Percentiles rank a stretch among this genome's conserved stretches.
Evolutionary conservation across 2,329 filamentous ascomycete species (phyloP).

Genomic region (Cladosporium oxysporum): DNA sequence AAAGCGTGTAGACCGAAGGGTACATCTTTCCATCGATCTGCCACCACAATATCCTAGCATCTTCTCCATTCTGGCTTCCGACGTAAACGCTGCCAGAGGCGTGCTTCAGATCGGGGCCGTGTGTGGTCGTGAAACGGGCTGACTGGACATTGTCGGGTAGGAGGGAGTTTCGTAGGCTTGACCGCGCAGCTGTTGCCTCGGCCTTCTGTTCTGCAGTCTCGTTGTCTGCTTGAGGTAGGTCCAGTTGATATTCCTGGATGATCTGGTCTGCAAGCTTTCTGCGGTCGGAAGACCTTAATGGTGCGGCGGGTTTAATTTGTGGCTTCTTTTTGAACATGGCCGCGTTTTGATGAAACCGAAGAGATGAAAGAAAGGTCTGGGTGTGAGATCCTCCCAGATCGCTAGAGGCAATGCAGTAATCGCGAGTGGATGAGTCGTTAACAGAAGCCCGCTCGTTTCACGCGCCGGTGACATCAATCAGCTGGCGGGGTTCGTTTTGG

Average conservation of each 20-base stretch:
- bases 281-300: constrained; percentile 67
- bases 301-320: constrained; percentile 65
- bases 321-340: constrained; percentile 44
- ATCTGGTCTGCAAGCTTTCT: constrained; percentile 68
- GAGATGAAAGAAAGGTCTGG: not conserved
- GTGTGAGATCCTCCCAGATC: not conserved
- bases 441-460: not conserved
- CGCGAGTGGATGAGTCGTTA: constrained; percentile 3
- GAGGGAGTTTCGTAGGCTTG: constrained; percentile 58
- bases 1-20: constrained; percentile 64
- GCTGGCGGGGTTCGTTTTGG: not conserved
- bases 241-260: constrained; percentile 61
- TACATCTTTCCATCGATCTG: constrained; percentile 60
- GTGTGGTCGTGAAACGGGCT: constrained; percentile 66
- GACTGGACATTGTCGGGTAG: constrained; percentile 64
- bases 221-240: constrained; percentile 31
- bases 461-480: constrained; percentile 2
- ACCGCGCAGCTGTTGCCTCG: constrained; percentile 48
- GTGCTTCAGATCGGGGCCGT: constrained; percentile 61
- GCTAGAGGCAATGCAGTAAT: not conserved
- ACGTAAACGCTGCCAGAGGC: constrained; percentile 67
- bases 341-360: not conserved
- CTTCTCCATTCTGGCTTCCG: constrained; percentile 57
- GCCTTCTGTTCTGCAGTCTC: constrained; percentile 46
- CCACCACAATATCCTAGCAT: constrained; percentile 65